Conservation (phyloP, 1,139 yeast genomes). For the Taphrina communis region DNA sequence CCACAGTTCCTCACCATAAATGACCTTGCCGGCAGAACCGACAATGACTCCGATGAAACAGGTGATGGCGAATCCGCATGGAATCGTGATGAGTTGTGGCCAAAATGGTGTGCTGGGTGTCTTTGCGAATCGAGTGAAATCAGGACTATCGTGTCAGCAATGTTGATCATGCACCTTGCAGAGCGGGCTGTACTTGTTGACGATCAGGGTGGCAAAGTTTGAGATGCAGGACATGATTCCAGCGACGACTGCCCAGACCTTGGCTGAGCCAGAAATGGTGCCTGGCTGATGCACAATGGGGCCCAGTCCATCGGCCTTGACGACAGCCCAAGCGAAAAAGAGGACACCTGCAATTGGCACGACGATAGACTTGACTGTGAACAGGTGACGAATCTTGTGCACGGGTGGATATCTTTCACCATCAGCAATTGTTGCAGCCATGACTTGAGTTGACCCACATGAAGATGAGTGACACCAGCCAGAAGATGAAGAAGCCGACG, state of each 20-base stretch:
- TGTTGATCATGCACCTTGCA: neutral
- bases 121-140: slow-evolving; percentile 54
- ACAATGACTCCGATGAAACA: slow-evolving; percentile 52
- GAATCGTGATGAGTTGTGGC: slow-evolving; percentile 52
- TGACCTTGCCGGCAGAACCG: slow-evolving; percentile 51
- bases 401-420: slow-evolving; percentile 47
- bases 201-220: slow-evolving; percentile 55
- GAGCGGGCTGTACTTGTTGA: slow-evolving; percentile 49
- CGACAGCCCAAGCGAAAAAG: slow-evolving; percentile 48
- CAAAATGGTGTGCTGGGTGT: slow-evolving; percentile 51
- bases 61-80: slow-evolving; percentile 51
- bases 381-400: slow-evolving; percentile 53
- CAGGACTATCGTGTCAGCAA: slow-evolving; percentile 46
- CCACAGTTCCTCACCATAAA: slow-evolving; percentile 53
- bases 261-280: slow-evolving; percentile 49
- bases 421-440: no score
- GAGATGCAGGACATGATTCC: slow-evolving; percentile 53
- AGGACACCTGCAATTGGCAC: slow-evolving; percentile 52
- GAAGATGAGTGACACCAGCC: slow-evolving; percentile 53
- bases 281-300: slow-evolving; percentile 47
- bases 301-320: slow-evolving; percentile 51
- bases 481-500: slow-evolving; percentile 53
- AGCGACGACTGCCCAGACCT: slow-evolving; percentile 52
- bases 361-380: slow-evolving; percentile 52
- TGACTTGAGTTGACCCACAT: slow-evolving; percentile 47